Base-by-base conservation (phyloP, 495 filamentous ascomycete genomes). In the Darksidea phi region DNA sequence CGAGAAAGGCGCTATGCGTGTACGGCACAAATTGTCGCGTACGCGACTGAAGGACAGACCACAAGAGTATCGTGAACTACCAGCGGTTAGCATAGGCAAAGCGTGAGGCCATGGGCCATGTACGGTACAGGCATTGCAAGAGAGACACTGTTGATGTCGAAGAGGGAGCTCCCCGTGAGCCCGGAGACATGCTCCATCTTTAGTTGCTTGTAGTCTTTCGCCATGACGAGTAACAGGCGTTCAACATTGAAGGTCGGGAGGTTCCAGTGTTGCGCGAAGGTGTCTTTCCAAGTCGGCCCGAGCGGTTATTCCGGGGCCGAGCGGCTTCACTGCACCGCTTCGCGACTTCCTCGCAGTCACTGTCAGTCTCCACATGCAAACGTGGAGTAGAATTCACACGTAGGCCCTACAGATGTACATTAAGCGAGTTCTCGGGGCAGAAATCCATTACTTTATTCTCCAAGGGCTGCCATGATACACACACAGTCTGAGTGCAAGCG, bases 141-240 rank as follows among this genome's bases (percentile, higher is more conserved):
- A 38, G 88, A 88, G 47, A 97, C 87, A 59, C 80, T 77, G 66
- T 95, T 92, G 76, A 99, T 93, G 70, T 99, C 94, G 25, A 76
- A 70, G 48, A 97, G 86, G 13, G 81, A 78, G 38, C 93, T 90
- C 37, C 94, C 94, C n/a, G 86, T 84, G 32, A 95, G 84, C 70
- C 90, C 88, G 18, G 93, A 96, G 66, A 99, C 94, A 70, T 95
- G 96, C 56, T 89, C 90, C 79, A 96, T 91, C 73, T 97, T 99
- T 50, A 85, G 80, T 51, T 86, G 81, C 77, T 97, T 99, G 76
- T 95, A 93, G 74, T 78, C 85, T 25, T 20, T 48, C 1, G 32
- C 49, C 61, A 64, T 64, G 47, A n/a, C 45, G 45, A 48, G 17
- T 32, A 13, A 28, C 1, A 28, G 2, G n/a, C 11, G 48, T 26